A percentile compares a stretch with the other conserved stretches of the same genome.
Conservation (phyloP, 2,329 filamentous ascomycete genomes). For the Xylaria multiplex region DNA sequence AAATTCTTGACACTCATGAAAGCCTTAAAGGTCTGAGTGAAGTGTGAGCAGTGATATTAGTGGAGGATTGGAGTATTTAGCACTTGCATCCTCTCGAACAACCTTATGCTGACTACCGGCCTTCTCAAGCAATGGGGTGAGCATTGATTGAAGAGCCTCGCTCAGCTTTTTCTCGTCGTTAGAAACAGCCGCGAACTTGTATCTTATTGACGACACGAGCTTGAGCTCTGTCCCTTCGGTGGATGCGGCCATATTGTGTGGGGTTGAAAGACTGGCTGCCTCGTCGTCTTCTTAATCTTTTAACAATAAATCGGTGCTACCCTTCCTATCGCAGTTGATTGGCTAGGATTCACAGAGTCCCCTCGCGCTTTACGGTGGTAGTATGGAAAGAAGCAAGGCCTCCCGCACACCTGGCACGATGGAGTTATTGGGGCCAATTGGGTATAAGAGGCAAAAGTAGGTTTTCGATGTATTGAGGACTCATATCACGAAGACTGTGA, state of each 20-base stretch:
- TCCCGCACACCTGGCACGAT: slow-evolving; percentile 1
- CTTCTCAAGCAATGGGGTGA: slow-evolving; percentile 86
- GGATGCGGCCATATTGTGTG: slow-evolving; percentile 44
- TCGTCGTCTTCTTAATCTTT: neutral
- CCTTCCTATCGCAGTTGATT: neutral
- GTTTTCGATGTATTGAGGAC: neutral
- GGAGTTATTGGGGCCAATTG: neutral
- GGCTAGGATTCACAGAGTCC: neutral
- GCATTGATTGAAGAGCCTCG: slow-evolving; percentile 78
- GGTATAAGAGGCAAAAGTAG: slow-evolving; percentile 7
- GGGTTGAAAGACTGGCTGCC: neutral
- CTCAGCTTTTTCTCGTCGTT: slow-evolving; percentile 87
- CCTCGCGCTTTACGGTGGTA: neutral
- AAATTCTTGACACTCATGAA: slow-evolving; percentile 65
- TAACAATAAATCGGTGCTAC: neutral
- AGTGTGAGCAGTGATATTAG: slow-evolving; percentile 33
- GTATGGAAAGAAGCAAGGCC: slow-evolving; percentile 13
- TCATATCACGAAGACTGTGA: slow-evolving; percentile 1
- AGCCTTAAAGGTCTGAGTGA: slow-evolving; percentile 59
- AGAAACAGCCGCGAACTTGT: slow-evolving; percentile 57
- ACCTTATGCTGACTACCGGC: slow-evolving; percentile 80
- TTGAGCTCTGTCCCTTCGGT: slow-evolving; percentile 47
- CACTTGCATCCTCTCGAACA: slow-evolving; percentile 68
- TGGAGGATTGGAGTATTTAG: neutral
- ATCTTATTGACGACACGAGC: slow-evolving; percentile 49